Evolutionary conservation across 2,329 filamentous ascomycete genomes (phyloP).

Genomic region (Exophiala spinifera): DNA sequence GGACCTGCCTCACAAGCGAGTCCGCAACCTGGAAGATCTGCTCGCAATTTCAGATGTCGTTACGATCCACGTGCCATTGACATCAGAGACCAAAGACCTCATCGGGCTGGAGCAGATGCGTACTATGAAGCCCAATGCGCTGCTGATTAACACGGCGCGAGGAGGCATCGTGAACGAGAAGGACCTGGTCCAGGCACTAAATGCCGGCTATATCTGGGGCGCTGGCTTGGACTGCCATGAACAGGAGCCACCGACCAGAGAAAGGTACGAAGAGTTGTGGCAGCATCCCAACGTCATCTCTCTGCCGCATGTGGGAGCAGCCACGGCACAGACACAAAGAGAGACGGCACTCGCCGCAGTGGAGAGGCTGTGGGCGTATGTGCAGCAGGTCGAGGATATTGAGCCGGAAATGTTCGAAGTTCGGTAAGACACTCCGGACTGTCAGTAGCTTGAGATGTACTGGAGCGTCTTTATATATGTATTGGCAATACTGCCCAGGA

Average conservation of each 20-base stretch:
- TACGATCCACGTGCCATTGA: constrained; percentile 40
- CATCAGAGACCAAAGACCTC: constrained; percentile 33
- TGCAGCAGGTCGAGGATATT: too few relatives aligned
- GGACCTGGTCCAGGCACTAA: constrained; percentile 34
- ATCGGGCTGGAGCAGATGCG: constrained; percentile 34
- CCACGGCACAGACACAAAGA: too few relatives aligned
- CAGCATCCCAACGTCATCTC: constrained; percentile 37
- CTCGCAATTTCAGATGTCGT: constrained; percentile 33
- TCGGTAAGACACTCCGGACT: too few relatives aligned
- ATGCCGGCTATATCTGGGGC: constrained; percentile 38
- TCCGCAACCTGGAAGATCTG: constrained; percentile 3
- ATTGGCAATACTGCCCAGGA: too few relatives aligned
- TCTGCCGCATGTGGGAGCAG: constrained; percentile 49
- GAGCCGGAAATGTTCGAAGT: too few relatives aligned
- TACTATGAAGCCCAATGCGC: constrained; percentile 40
- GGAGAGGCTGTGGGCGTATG: too few relatives aligned
- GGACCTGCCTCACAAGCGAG: constrained; percentile 6
- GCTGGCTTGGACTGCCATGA: constrained; percentile 42
- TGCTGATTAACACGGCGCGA: constrained; percentile 42
- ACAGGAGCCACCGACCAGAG: constrained; percentile 39
- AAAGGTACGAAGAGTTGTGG: constrained; percentile 38
- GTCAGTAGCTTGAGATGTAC: too few relatives aligned
- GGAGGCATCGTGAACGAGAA: constrained; percentile 43
- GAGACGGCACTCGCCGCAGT: too few relatives aligned
- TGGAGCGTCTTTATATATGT: too few relatives aligned